These are phyloP conservation scores for Cladophialophora chaetospira DNA, from an alignment of 2,329 filamentous ascomycete genomes.

Conservation along the genomic window DNA sequence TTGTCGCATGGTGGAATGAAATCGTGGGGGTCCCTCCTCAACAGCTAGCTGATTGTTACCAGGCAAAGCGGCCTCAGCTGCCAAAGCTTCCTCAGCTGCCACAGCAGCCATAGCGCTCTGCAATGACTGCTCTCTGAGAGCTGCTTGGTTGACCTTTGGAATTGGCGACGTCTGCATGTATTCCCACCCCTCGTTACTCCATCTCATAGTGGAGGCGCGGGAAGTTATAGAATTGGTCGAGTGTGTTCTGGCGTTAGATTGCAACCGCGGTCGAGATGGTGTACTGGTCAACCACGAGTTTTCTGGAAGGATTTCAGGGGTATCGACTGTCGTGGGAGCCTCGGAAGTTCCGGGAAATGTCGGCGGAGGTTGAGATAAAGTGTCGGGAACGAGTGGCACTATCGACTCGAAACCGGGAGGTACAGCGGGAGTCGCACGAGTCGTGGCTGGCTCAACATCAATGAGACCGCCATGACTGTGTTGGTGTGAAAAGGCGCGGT, in stretches of 20 bases:
- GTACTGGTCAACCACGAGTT: neutral
- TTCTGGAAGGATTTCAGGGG: no score
- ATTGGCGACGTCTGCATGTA: slow-evolving; percentile 11
- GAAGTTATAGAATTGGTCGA: slow-evolving; percentile 6
- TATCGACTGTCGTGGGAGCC: no score
- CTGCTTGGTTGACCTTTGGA: slow-evolving; percentile 3
- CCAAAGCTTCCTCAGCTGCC: slow-evolving; percentile 8
- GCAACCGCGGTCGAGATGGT: slow-evolving; percentile 1
- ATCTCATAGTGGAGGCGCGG: slow-evolving; percentile 10
- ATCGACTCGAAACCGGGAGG: slow-evolving; percentile 21
- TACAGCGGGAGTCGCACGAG: neutral
- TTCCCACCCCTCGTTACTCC: slow-evolving; percentile 21
- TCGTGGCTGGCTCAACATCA: slow-evolving; percentile 1
- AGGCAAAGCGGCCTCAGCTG: slow-evolving; percentile 9
- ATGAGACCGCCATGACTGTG: slow-evolving; percentile 5
- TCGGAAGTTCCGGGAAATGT: neutral
- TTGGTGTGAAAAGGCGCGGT: neutral
- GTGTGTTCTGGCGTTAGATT: neutral
- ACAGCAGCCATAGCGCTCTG: slow-evolving; percentile 11
- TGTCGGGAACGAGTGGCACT: slow-evolving; percentile 9
- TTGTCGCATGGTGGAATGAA: slow-evolving; percentile 28
- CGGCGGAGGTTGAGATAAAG: neutral
- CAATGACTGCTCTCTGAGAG: slow-evolving; percentile 12
- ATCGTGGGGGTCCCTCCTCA: slow-evolving; percentile 7
- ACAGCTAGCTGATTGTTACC: slow-evolving; percentile 16